Base-by-base conservation (phyloP, 345 rosid species). In the Gossypioides kirkii region DNA sequence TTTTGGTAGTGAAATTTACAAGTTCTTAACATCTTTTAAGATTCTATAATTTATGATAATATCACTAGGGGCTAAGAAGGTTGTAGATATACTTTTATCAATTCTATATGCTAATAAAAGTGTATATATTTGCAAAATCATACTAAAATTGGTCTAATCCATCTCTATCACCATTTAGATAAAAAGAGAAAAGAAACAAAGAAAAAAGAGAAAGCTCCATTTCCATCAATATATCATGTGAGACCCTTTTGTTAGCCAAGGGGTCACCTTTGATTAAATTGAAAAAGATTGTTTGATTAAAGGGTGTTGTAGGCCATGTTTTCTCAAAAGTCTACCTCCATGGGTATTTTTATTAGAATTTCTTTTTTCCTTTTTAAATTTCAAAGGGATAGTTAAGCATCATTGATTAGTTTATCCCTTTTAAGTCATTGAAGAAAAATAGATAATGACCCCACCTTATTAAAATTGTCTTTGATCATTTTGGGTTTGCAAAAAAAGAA, bases 321-420 rank as follows among this genome's bases (percentile, higher is more conserved):
- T 64, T 18, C 17, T 14, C 73, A 45, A 87, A 83, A 77, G 87
- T 78, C 82, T 73, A 81, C 43, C 55, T 72, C 32, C 50, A 74
- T 76, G 47, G 72, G 81, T 75, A 8, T 61, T 61, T 32, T 32
- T 53, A 78, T 82, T 64, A 11, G 23, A 11, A 17, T 73, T 59
- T 56, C 0, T 32, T 32, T 32, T 5, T 32, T 5, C 1, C 5
- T 32, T 32, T 32, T 32, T 5, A 32, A 32, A 32, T 79, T 69
- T 23, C 73, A 62, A 74, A 78, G 52, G n/a, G 3, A 69, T 25
- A 18, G 71, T 65, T 73, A 71, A 43, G 13, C 0, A 11, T 61
- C 74, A 69, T 72, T 77, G 18, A 77, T 66, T 10, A 22, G 43
- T 36, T 22, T 61, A 43, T 20, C 47, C 59, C 23, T 52, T 8